Evolutionary conservation across 2,329 filamentous ascomycete species (phyloP), one percentile per base, ranked within the genome.

Genomic region (Neonectria magnoliae): DNA sequence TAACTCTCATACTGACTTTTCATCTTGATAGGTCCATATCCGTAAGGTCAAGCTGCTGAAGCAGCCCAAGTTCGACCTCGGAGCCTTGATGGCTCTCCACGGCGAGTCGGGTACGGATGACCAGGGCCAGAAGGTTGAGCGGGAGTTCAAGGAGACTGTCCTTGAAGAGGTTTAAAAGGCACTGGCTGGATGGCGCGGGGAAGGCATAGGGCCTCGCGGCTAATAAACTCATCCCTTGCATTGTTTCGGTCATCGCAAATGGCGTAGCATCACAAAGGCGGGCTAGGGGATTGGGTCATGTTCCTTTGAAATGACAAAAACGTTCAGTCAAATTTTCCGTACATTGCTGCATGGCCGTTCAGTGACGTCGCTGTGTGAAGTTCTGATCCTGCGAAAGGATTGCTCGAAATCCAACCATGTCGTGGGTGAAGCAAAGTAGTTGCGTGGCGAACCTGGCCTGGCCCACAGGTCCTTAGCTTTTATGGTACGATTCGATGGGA

Each of bases 41-140:
- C 94, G 96, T 85, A 99, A 99, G 91, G 95, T 99, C 80, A 99
- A 99, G 91, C 93, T 99, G 77, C 88, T 99, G 77, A 99, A 99
- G 91, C 84, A 91, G 74, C 96, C 96, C 81, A 99, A 99, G 90
- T 98, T 99, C 88, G 96, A 99, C 81, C 92, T 99, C 74, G 96
- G 96, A 84, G 92, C 93, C 77, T 90, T 99, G 76, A 91, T 99
- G 84, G 92, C 92, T 83, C 91, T 99, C 78, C 96, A 99, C 88
- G 96, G 96, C 85, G 96, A 99, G 89, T 97, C 94, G 70, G 91
- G 90, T 80, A 94, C 93, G 77, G 94, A 98, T 81, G 96, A 99
- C 85, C 90, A 94, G 82, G 96, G 96, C 78, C 93, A 98, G 86
- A 98, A 98, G 93, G 93, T 97, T 75, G 96, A 98, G 90, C 88